phyloP scores from a whole-genome alignment of 306 rosid species.

The Lathyrus aphaca region DNA sequence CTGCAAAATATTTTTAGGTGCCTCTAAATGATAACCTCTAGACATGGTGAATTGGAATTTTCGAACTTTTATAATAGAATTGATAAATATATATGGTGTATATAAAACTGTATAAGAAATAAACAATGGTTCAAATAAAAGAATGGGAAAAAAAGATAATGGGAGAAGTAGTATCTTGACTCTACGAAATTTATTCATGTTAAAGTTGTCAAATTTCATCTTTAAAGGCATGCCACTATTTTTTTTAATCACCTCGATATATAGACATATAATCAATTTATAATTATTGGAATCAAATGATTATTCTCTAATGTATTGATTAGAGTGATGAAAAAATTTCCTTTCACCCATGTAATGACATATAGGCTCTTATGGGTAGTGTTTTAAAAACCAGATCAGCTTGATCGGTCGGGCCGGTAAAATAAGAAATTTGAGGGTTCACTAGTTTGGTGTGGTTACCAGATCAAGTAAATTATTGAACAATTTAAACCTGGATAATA shows the following conservation, averaged over 20 bases:
- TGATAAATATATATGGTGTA: too few relatives aligned
- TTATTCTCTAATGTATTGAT: constrained; percentile 2
- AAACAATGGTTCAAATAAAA: constrained; percentile 30
- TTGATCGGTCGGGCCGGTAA: too few relatives aligned
- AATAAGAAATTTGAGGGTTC: too few relatives aligned
- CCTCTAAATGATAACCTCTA: too few relatives aligned
- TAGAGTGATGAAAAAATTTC: not conserved
- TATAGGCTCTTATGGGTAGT: constrained; percentile 24
- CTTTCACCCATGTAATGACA: constrained; percentile 13
- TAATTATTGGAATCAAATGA: constrained; percentile 26
- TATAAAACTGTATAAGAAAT: not conserved
- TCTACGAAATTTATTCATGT: constrained; percentile 38
- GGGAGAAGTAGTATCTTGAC: constrained; percentile 47
- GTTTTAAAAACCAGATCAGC: too few relatives aligned
- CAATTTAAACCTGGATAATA: too few relatives aligned
- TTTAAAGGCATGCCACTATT: constrained; percentile 42
- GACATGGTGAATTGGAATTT: too few relatives aligned
- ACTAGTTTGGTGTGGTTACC: too few relatives aligned
- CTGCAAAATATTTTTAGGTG: too few relatives aligned
- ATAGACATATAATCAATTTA: not conserved
- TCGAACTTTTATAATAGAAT: too few relatives aligned
- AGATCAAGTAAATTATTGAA: too few relatives aligned
- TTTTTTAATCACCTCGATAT: constrained; percentile 35
- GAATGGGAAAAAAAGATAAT: constrained; percentile 41
- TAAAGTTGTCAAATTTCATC: constrained; percentile 41